phyloP scores from a whole-genome alignment of 768 basidiomycete genomes.

The Botryobasidium botryosum region DNA sequence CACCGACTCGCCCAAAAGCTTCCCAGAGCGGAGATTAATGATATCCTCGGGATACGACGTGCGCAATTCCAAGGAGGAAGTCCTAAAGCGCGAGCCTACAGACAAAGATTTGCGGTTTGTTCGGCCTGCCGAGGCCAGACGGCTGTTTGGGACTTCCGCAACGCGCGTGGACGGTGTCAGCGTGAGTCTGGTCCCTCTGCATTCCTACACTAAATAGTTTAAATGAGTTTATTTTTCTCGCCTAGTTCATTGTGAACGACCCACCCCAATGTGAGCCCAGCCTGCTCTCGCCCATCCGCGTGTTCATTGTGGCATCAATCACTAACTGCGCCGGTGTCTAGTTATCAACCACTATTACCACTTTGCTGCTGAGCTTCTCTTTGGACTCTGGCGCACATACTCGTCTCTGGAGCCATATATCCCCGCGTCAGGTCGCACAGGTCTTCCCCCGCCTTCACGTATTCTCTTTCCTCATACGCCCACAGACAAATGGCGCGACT shows the following conservation, averaged over 20 bases:
- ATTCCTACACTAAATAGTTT: not conserved
- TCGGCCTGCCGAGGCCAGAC: constrained; percentile 43
- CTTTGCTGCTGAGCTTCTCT: constrained; percentile 81
- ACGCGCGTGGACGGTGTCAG: constrained; percentile 52
- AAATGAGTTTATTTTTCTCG: constrained; percentile 34
- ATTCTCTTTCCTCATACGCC: constrained; percentile 62
- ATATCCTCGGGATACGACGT: constrained; percentile 53
- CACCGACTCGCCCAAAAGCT: constrained; percentile 42
- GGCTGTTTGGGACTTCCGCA: constrained; percentile 56
- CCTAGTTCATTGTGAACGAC: constrained; percentile 71
- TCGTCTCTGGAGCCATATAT: constrained; percentile 63
- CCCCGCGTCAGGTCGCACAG: constrained; percentile 42
- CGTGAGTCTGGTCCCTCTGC: constrained; percentile 31
- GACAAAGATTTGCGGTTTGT: constrained; percentile 69
- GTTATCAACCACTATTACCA: constrained; percentile 86
- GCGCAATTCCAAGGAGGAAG: constrained; percentile 36
- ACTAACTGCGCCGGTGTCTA: constrained; percentile 16
- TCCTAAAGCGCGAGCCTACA: constrained; percentile 46
- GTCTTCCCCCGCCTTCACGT: constrained; percentile 55
- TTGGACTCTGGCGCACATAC: constrained; percentile 86
- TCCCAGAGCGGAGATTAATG: constrained; percentile 53
- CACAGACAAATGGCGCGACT: constrained; percentile 75
- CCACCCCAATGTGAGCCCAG: constrained; percentile 53
- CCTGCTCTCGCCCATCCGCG: not conserved
- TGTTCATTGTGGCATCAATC: not conserved